Percentiles rank a stretch among this genome's conserved stretches.
Conservation (phyloP, 2,329 filamentous ascomycete species). For the Ascochyta viciae-villosae region DNA sequence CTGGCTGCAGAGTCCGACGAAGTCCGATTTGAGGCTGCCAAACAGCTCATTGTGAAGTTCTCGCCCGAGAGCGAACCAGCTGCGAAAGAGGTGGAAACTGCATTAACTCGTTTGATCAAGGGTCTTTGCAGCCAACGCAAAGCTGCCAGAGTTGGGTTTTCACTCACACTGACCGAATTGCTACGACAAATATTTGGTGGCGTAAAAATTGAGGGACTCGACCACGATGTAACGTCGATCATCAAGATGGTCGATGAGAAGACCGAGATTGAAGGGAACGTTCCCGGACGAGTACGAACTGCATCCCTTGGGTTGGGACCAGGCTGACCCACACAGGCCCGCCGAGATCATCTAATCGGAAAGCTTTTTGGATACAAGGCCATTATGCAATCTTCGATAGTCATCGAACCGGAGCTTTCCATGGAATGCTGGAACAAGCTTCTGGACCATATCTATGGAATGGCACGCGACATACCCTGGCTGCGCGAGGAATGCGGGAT, state of each 20-base stretch:
- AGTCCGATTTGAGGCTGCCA: slow-evolving; percentile 54
- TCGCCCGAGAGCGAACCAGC: slow-evolving; percentile 48
- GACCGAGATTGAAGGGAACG: slow-evolving; percentile 60
- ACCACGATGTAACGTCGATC: slow-evolving; percentile 51
- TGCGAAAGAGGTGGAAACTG: slow-evolving; percentile 49
- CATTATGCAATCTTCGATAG: slow-evolving; percentile 78
- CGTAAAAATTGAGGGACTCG: slow-evolving; percentile 40
- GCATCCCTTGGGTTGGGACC: not conserved
- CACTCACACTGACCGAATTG: slow-evolving; percentile 84
- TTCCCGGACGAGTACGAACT: slow-evolving; percentile 59
- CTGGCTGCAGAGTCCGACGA: slow-evolving; percentile 56
- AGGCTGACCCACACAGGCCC: slow-evolving; percentile 64
- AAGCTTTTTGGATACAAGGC: slow-evolving; percentile 87
- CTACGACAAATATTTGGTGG: slow-evolving; percentile 72
- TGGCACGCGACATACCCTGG: slow-evolving; percentile 86
- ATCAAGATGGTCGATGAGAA: slow-evolving; percentile 61
- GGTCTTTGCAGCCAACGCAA: slow-evolving; percentile 91
- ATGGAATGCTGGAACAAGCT: slow-evolving; percentile 68
- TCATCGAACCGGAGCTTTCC: slow-evolving; percentile 66
- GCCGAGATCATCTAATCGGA: slow-evolving; percentile 84
- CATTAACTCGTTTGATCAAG: slow-evolving; percentile 69
- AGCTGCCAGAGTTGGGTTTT: slow-evolving; percentile 87
- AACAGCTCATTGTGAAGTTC: slow-evolving; percentile 53
- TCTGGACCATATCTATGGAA: slow-evolving; percentile 74
- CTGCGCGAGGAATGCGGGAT: slow-evolving; percentile 86